Base-by-base conservation (phyloP, 1,284 basidiomycete species). In the Leccinum solheimii region DNA sequence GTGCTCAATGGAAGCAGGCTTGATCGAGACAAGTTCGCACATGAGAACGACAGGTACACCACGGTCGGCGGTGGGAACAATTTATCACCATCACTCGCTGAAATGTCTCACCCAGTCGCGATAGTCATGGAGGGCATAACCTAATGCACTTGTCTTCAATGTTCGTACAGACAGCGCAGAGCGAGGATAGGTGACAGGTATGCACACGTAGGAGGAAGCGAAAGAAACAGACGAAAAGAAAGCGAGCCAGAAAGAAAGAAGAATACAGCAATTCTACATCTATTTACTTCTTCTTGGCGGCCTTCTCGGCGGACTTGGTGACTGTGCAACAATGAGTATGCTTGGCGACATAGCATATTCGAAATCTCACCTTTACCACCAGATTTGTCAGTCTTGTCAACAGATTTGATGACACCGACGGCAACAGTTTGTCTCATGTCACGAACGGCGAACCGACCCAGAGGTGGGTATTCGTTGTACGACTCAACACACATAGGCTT, bases 401-500 rank as follows among this genome's bases (percentile, higher is more conserved):
- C 95, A 63, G 87, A 86, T 84, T 97, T 96, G 86, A 97, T 96
- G 82, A 97, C 93, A 82, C 95, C 95, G 76, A 97, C 95, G 67
- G 95, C 95, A 68, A 97, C 95, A 68, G 95, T 97, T 84, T 96
- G 93, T 80, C 95, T 92, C 93, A 98, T 97, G 85, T 96, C 94
- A 88, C 94, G 93, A 76, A 96, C 94, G 73, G 93, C 93, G 83
- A 98, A 99, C 81, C 97, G 97, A 83, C 97, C 97, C 68, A 99
- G 92, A 81, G 97, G 97, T 72, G 97, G 97, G 86, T 98, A 99
- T 80, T 95, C 92, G 76, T 90, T 88, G 90, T 98, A 98, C 59
- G 91, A 87, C 87, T 98, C 96, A 73, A 98, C 95, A 84, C 94
- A 96, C 94, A 97, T 95, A 69, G 95, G 94, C 91, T 97, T 97